Evolutionary conservation across 2,329 filamentous ascomycete genomes (phyloP), one percentile per base, ranked within the genome.

Genomic region (Pochonia chlamydosporia): DNA sequence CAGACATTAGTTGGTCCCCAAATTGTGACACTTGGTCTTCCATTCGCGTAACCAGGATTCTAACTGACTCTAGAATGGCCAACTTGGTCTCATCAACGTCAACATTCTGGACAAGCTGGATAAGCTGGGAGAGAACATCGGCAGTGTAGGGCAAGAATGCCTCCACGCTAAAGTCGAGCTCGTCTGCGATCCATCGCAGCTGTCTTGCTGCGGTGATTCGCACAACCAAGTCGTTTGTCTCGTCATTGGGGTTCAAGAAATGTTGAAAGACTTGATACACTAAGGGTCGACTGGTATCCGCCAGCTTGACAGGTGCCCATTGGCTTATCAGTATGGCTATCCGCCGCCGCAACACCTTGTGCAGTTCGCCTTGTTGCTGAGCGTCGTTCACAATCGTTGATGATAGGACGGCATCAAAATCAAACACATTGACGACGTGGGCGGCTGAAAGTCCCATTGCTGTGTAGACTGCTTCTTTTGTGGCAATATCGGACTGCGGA

Each of bases 391-490:
- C 81, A 26, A 99, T 72, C 0, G 87, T 90, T 5, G 82, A 81
- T 14, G 79, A 74, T 35, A 99, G 68, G 59, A 97, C 87, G 2
- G 75, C 64, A 60, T 95, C 86, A 67, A 97, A 97, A 64, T 97
- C 87, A 53, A 96, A 81, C 10, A 81, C 74, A 40, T 84, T 56
- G 49, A 84, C 76, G 14, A 97, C 71, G 33, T 91, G 83, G 2
- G 88, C 77, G 1, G 91, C 88, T 1, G 93, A 82, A 43, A 96
- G 75, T 3, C 92, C 91, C 69, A 99, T 85, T 10, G 92, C 90
- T 5, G 89, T 95, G 61, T 99, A 99, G 1, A 97, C 83, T 0
- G 92, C 92, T 63, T 99, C 93, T 63, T 96, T 97, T 50, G 87
- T 82, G 14, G 93, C 76, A 11, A 97, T 78, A 53, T 93, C 83